phyloP scores from a whole-genome alignment of 2,329 filamentous ascomycete genomes.

The Colletotrichum viniferum region DNA sequence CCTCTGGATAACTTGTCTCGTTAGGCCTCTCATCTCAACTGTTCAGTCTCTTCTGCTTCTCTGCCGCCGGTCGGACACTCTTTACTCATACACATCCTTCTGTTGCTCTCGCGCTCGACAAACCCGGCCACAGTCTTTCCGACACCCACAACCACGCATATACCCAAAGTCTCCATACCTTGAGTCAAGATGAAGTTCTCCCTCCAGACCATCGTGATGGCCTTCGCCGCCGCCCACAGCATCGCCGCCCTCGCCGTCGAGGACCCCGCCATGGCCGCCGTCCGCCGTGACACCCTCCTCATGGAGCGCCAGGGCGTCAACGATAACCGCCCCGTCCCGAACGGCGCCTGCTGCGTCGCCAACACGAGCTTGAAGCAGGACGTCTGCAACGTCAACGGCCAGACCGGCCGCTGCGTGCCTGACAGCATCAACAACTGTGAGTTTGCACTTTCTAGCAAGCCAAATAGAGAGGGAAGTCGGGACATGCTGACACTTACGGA shows the following conservation, averaged over 20 bases:
- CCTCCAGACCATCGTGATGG: constrained; percentile 26
- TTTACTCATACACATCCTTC: not conserved
- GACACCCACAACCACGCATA: not conserved
- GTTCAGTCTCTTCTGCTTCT: constrained; percentile 17
- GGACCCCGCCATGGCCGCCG: constrained; percentile 20
- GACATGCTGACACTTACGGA: not conserved
- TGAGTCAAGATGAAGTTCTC: constrained; percentile 32
- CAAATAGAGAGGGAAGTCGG: not conserved
- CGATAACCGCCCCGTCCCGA: constrained; percentile 36
- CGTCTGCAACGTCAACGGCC: constrained; percentile 36
- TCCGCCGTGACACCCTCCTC: constrained; percentile 26
- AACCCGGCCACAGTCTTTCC: not conserved
- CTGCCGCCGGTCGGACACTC: constrained; percentile 17
- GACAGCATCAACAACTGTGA: constrained; percentile 37
- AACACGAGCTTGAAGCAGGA: constrained; percentile 40
- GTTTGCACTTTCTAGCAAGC: not conserved
- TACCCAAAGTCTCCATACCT: not conserved
- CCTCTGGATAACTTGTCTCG: not conserved
- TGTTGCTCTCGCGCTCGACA: not conserved
- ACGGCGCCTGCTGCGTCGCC: constrained; percentile 38
- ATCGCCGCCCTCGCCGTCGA: constrained; percentile 23
- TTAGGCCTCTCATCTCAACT: not conserved
- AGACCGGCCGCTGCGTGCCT: constrained; percentile 37
- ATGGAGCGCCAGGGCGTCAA: constrained; percentile 37
- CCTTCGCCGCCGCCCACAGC: constrained; percentile 27